Percentiles rank a stretch among this genome's conserved stretches.
phyloP scores from a whole-genome alignment of 495 filamentous ascomycete genomes.

The Penicillium herquei region DNA sequence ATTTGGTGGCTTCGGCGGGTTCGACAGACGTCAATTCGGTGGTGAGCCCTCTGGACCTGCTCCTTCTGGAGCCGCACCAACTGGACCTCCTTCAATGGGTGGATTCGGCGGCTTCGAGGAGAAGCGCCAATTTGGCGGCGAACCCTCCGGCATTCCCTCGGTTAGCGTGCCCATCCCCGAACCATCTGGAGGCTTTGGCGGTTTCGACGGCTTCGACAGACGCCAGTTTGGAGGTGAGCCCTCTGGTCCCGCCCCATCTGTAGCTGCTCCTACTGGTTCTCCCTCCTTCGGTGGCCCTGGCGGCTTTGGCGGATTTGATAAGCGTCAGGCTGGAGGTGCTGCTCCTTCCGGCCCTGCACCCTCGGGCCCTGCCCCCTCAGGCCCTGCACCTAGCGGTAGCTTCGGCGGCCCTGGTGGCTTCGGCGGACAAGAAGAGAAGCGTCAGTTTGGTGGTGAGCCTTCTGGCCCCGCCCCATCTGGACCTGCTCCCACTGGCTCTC shows the following conservation, averaged over 20 bases:
- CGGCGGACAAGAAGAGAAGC: not conserved
- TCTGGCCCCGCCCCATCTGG: not conserved
- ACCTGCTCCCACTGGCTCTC: no score
- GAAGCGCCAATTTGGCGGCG: constrained; percentile 4
- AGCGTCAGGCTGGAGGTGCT: constrained; percentile 5
- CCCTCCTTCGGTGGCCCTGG: not conserved
- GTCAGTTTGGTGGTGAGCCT: constrained; percentile 4
- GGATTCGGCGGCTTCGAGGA: not conserved
- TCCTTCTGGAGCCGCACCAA: not conserved
- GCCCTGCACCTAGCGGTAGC: not conserved
- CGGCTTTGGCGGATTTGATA: not conserved
- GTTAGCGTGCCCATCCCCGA: not conserved
- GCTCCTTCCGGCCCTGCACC: constrained; percentile 3
- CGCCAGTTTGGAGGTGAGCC: constrained; percentile 2
- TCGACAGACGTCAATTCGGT: constrained; percentile 8
- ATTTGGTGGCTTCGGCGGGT: not conserved
- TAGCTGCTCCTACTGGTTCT: no score
- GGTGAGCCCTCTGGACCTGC: not conserved
- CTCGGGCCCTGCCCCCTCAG: not conserved
- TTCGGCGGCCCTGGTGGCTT: not conserved
- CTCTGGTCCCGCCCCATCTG: not conserved
- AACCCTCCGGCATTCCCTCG: not conserved
- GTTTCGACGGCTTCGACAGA: constrained; percentile 1
- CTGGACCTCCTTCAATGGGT: constrained; percentile 2
- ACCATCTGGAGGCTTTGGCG: not conserved